phyloP scores from a whole-genome alignment of 2,329 filamentous ascomycete genomes.

The Fusarium goolgardi region DNA sequence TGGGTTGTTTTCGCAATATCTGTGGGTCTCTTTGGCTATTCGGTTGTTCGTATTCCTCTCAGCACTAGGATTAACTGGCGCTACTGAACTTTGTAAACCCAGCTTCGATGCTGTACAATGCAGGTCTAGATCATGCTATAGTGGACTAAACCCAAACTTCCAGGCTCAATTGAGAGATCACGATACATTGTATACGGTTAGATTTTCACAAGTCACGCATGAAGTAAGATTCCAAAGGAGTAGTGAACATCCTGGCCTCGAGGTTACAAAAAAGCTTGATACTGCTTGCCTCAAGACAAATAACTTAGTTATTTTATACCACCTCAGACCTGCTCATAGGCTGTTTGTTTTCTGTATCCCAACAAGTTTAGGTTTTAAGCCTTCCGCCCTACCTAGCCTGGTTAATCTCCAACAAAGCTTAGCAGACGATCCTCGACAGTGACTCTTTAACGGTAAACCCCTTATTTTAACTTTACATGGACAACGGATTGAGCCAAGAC shows the following conservation, averaged over 20 bases:
- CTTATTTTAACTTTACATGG: conserved; percentile 9
- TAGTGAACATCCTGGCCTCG: not conserved
- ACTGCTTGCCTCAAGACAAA: not conserved
- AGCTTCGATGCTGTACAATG: not conserved
- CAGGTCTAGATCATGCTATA: not conserved
- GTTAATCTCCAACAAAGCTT: not conserved
- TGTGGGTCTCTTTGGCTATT: conserved; percentile 1
- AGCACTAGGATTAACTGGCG: not conserved
- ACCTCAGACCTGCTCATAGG: not conserved
- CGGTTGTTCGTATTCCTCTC: conserved; percentile 6
- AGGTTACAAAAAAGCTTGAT: not conserved
- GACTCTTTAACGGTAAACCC: conserved; percentile 11
- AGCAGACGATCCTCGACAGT: not conserved
- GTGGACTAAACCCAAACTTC: not conserved
- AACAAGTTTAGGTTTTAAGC: not conserved
- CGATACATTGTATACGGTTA: not conserved
- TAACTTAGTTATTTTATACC: not conserved
- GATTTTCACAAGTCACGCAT: not conserved
- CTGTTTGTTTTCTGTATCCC: not conserved
- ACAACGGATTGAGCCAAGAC: conserved; percentile 5
- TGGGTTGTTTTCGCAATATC: not conserved
- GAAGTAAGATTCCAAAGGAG: not conserved
- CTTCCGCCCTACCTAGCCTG: not conserved
- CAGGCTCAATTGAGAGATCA: not conserved
- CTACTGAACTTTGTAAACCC: conserved; percentile 12